Base-by-base conservation (phyloP, 768 basidiomycete genomes). In the Leucocoprinus birnbaumii region DNA sequence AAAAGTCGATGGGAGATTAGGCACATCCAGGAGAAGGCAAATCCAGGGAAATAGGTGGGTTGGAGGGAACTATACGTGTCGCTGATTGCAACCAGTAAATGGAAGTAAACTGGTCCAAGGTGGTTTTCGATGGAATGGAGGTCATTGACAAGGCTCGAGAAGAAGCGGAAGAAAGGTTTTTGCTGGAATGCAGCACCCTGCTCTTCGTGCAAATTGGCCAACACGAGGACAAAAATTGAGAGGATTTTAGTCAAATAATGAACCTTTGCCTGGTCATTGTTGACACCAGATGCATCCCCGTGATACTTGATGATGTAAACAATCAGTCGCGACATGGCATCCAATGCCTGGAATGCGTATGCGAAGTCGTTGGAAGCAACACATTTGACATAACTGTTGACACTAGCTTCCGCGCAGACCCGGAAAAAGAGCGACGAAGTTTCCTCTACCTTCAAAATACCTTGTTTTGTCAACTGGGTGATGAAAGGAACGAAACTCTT, bases 231-330 rank as follows among this genome's bases (percentile, higher is more conserved):
- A 68, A 97, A 90, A 70, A 98, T 98, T 11, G 96, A 96, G 55
- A 99, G 73, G 56, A 98, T 98, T 74, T 98, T 98, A 50, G 92
- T 94, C 63, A 97, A 76, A 72, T 98, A 98, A 68, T 96, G 91
- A 11, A 95, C 91, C 69, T 97, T 97, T 16, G 94, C 93, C 62
- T 93, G 89, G 62, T 96, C 94, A 63, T 92, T 93, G 71, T 94
- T 91, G 56, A 91, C 79, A 9, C 91, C 94, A 11, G 89, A 85
- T 24, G 94, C 91, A 72, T 99, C 97, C 10, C 95, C 97, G 62
- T 98, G 96, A 68, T 98, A 98, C 76, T 98, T 98, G 83, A 98
- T 94, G 73, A 99, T 95, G 71, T 97, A 94, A 34, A 93, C 90
- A 60, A 99, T 92, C 58, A 99, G 78, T 59, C 94, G 85, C 35